Conservation (phyloP, 768 basidiomycete species). For the Porpolomopsis calyptriformis region DNA sequence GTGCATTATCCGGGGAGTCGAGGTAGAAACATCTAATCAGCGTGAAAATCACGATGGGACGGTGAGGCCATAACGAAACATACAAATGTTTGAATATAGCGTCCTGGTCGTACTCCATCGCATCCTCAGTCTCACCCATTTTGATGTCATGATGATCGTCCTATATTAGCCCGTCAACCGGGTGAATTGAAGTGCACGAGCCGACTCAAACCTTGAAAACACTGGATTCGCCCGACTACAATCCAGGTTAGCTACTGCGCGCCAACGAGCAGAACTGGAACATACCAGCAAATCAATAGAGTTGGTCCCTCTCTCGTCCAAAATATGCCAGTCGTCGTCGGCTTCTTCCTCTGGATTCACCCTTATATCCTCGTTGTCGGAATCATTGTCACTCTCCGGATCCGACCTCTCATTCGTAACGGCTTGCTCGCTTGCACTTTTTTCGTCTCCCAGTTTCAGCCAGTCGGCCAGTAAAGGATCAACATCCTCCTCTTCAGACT, state of each 20-base stretch:
- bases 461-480: constrained; percentile 49
- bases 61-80: constrained; percentile 16
- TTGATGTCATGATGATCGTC: constrained; percentile 27
- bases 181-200: not conserved
- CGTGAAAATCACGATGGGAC: constrained; percentile 3
- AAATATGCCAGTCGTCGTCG: constrained; percentile 21
- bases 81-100: constrained; percentile 78
- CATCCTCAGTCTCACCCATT: constrained; percentile 66
- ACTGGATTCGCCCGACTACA: not conserved
- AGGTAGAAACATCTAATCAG: constrained; percentile 74
- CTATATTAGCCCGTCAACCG: constrained; percentile 10
- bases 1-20: constrained; percentile 70
- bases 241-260: not conserved
- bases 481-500: too few species aligned
- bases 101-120: constrained; percentile 70
- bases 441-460: constrained; percentile 42
- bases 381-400: constrained; percentile 57
- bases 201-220: not conserved
- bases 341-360: constrained; percentile 26
- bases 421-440: constrained; percentile 14
- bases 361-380: constrained; percentile 52
- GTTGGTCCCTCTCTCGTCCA: not conserved
- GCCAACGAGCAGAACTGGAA: not conserved
- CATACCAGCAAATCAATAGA: not conserved
- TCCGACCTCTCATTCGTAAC: constrained; percentile 30